Conservation (phyloP, 192 early-diverging fungal species). For the Diversispora epigaea region DNA sequence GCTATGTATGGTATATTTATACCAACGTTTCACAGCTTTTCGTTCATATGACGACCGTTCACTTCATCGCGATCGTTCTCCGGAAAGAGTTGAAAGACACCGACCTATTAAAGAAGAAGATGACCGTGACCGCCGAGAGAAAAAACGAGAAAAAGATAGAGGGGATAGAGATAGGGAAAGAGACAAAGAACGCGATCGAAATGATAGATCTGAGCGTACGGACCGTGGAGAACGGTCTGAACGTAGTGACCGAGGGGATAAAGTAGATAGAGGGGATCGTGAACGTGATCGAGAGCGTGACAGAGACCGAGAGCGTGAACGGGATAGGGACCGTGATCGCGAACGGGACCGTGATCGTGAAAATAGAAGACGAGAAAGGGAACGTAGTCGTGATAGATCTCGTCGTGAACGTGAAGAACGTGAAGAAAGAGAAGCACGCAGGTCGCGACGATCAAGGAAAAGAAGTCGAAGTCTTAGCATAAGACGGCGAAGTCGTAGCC, state of each 20-base stretch:
- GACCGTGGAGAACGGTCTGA: conserved; percentile 32
- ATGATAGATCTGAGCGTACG: conserved; percentile 34
- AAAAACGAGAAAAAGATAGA: conserved; percentile 36
- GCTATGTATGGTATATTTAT: neutral
- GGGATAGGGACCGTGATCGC: conserved; percentile 39
- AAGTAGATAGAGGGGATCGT: conserved; percentile 26
- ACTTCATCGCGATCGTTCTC: conserved; percentile 39
- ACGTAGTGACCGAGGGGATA: conserved; percentile 25
- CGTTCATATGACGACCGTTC: conserved; percentile 4
- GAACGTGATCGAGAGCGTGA: conserved; percentile 44
- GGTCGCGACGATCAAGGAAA: conserved; percentile 47
- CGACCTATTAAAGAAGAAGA: conserved; percentile 38
- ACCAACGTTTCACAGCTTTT: neutral
- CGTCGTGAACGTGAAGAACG: conserved; percentile 42
- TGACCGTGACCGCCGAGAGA: conserved; percentile 40
- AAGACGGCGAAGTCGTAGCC: conserved; percentile 29
- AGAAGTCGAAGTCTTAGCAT: conserved; percentile 42
- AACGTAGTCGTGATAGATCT: conserved; percentile 32
- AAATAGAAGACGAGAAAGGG: conserved; percentile 33
- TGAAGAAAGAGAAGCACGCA: conserved; percentile 49
- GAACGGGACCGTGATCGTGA: conserved; percentile 34
- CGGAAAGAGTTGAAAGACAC: conserved; percentile 39
- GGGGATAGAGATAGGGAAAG: conserved; percentile 41
- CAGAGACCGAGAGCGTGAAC: conserved; percentile 39
- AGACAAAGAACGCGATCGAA: conserved; percentile 38